Conservation (phyloP, 192 early-diverging fungal species). For the Coemansia sp. region DNA sequence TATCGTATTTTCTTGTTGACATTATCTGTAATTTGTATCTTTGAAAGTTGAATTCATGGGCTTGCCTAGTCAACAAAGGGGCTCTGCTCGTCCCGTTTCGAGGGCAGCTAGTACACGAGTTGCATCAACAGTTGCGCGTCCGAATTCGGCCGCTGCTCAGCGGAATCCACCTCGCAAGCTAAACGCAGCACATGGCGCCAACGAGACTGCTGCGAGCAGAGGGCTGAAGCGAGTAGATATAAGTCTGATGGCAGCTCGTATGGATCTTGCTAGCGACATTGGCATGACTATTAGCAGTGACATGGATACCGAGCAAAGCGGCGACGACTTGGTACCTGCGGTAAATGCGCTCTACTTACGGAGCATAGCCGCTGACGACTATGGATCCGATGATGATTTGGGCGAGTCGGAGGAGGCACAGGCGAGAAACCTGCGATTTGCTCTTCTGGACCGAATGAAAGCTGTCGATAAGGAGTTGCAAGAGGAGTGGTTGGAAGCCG, state of each 20-base stretch:
- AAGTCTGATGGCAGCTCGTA: conserved; percentile 15
- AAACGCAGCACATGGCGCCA: neutral
- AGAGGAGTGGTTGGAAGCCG: conserved; percentile 18
- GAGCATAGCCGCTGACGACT: conserved; percentile 24
- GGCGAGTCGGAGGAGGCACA: conserved; percentile 29
- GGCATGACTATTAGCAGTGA: conserved; percentile 23
- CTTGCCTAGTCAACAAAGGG: conserved; percentile 4
- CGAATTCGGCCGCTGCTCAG: neutral
- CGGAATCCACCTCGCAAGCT: conserved; percentile 1
- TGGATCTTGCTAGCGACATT: conserved; percentile 35
- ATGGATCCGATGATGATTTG: conserved; percentile 43
- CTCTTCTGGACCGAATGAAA: conserved; percentile 14
- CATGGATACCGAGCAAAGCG: neutral
- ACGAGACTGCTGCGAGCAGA: neutral
- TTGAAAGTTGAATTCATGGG: neutral
- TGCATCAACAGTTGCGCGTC: conserved; percentile 1
- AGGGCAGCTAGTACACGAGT: conserved; percentile 9
- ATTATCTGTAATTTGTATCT: neutral
- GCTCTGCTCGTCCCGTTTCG: conserved; percentile 6
- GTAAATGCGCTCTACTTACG: conserved; percentile 23
- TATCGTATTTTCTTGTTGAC: neutral
- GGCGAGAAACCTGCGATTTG: conserved; percentile 20
- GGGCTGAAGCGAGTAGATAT: neutral
- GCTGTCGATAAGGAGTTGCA: conserved; percentile 5
- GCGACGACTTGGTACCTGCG: conserved; percentile 11